phyloP scores from a whole-genome alignment of 768 basidiomycete genomes.

The Mycena haematopus region DNA sequence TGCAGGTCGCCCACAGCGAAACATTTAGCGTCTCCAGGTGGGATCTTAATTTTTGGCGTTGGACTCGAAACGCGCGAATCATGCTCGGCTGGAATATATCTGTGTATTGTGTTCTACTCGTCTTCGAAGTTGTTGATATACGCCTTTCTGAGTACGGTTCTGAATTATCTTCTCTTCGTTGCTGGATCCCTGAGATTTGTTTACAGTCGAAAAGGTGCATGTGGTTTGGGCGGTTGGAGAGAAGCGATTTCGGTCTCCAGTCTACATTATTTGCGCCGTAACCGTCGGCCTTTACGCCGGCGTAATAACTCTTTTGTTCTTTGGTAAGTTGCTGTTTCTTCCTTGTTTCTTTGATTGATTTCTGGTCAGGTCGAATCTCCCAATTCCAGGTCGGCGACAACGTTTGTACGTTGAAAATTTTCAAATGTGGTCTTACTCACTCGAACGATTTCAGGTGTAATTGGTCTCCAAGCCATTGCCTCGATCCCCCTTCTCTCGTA shows the following conservation, averaged over 20 bases:
- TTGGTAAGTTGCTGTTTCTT: not conserved
- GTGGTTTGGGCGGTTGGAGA: slow-evolving; percentile 16
- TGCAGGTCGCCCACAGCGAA: not conserved
- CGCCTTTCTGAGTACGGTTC: slow-evolving; percentile 11
- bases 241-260: slow-evolving; percentile 10
- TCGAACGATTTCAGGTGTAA: slow-evolving; percentile 1
- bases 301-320: slow-evolving; percentile 14
- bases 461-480: slow-evolving; percentile 10
- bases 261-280: slow-evolving; percentile 8
- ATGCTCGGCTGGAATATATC: slow-evolving; percentile 16
- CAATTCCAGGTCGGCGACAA: slow-evolving; percentile 13
- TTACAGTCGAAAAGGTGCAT: slow-evolving; percentile 12
- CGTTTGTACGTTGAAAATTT: slow-evolving; percentile 4
- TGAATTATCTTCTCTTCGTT: not conserved
- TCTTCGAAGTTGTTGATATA: slow-evolving; percentile 18
- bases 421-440: not conserved
- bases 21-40: not conserved
- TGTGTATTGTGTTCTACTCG: slow-evolving; percentile 18
- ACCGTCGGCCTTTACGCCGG: slow-evolving; percentile 14
- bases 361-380: slow-evolving; percentile 9
- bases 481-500: slow-evolving; percentile 13
- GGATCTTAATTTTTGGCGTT: slow-evolving; percentile 10
- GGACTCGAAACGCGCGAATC: slow-evolving; percentile 16
- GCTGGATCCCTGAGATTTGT: not conserved
- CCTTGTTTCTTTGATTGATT: not conserved